A percentile compares a stretch with the other conserved stretches of the same genome.
phyloP scores from a whole-genome alignment of 2,329 filamentous ascomycete species.

The Fusarium algeriense region DNA sequence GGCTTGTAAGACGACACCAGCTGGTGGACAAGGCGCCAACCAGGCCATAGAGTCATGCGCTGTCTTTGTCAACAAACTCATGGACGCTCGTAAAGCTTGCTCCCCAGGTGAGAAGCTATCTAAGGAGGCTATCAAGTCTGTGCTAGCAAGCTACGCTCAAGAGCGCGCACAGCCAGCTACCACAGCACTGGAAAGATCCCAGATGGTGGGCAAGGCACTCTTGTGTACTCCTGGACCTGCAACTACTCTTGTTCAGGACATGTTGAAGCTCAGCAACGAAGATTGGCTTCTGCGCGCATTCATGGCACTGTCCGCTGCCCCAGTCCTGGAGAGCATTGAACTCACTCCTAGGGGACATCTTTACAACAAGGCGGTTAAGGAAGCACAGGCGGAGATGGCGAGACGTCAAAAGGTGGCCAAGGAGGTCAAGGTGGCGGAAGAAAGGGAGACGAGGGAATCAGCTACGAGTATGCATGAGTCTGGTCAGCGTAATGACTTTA shows the following conservation, averaged over 20 bases:
- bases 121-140: not conserved
- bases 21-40: slow-evolving; percentile 6
- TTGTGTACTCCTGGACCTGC: not conserved
- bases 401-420: not conserved
- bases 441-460: not conserved
- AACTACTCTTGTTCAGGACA: not conserved
- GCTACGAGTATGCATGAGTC: fast-evolving
- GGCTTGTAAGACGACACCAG: slow-evolving; percentile 2
- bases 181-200: not conserved
- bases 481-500: not conserved
- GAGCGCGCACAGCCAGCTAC: not conserved
- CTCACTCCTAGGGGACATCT: not conserved
- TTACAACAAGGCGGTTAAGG: not conserved
- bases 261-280: not conserved
- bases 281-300: slow-evolving; percentile 1
- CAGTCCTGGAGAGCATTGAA: not conserved
- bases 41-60: slow-evolving; percentile 3
- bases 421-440: not conserved
- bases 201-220: not conserved
- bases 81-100: not conserved
- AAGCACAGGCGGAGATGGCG: not conserved
- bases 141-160: not conserved
- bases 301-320: slow-evolving; percentile 1
- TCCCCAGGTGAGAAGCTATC: fast-evolving
- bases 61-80: not conserved